Base-by-base conservation (phyloP, 192 early-diverging fungal genomes). In the Helicostylum pulchrum region DNA sequence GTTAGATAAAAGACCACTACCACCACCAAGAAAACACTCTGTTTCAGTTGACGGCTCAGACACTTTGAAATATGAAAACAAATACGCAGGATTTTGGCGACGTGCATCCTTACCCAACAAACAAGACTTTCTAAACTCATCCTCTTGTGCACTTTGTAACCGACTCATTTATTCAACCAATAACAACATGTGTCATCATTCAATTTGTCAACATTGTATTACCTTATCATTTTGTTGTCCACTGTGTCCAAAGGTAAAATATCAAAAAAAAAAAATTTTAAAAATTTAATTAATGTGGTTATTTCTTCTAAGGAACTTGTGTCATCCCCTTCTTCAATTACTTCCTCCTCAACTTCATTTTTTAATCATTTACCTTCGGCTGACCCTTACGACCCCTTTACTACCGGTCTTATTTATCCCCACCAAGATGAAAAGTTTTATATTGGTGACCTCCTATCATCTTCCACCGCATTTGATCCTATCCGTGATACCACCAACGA, bases 201-300 rank as follows among this genome's bases (percentile, higher is more conserved):
- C n/a, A 17, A 58, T 58, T 23, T 58, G 56, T 43, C 56, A 58
- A 21, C 19, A 17, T 0, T 58, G 56, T 58, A 17, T 58, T 58
- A 14, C 42, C 19, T 17, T 17, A 12, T 34, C 54, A 17, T 19
- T 42, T 9, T 58, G 56, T 9, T 58, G 56, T 58, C 56, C 56
- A 20, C n/a, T 58, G 12, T 58, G 56, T 58, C 7, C 17, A 11
- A 42, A 32, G 30, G 14, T 34, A 58, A 56, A 14, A 51, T 8
- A 26, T 31, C 30, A 17, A 7, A 26, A 53, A 4, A 7, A 21
- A 17, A 7, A 0, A 21, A 6, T 53, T 21, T 30, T 53, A 2
- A 10, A 31, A 26, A 17, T 53, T 53, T 8, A 53, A 53, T 53
- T 53, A 21, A 9, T 53, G 7, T 14, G 2, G 7, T 53, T 8